These are phyloP conservation scores for Yarrowia divulgata DNA, from an alignment of 805 yeast genomes.

Conservation along the genomic window DNA sequence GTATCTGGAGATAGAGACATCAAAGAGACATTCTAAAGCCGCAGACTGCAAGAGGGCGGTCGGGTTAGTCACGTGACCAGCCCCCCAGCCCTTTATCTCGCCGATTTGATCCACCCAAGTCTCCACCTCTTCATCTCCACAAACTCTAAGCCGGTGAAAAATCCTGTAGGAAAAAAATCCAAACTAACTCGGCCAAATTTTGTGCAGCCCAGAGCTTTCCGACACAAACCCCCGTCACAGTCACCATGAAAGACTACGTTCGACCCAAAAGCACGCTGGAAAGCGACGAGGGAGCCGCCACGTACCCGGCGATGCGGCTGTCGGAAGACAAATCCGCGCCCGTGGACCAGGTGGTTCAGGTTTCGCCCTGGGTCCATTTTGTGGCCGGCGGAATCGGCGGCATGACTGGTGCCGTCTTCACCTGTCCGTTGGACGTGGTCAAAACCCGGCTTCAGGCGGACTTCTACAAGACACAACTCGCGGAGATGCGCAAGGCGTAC, in stretches of 20 bases:
- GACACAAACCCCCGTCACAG: no score
- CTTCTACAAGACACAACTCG: conserved; percentile 56
- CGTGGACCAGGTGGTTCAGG: conserved; percentile 45
- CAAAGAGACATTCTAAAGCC: no score
- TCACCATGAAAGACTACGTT: conserved; percentile 37
- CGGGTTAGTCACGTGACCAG: background rate
- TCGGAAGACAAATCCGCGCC: conserved; percentile 16
- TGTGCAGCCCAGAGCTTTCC: no score
- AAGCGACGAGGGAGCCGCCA: conserved; percentile 39
- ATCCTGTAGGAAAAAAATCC: conserved; percentile 1
- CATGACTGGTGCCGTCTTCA: conserved; percentile 94
- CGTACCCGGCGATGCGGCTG: conserved; percentile 36
- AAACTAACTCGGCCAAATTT: conserved; percentile 9
- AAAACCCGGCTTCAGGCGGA: conserved; percentile 95
- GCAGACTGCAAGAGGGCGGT: no score
- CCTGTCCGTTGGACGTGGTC: conserved; percentile 95
- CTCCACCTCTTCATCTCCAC: background rate
- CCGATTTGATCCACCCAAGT: no score
- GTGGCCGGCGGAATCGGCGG: conserved; percentile 76
- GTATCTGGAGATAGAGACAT: no score
- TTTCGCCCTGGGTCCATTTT: conserved; percentile 59
- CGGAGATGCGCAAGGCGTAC: conserved; percentile 44
- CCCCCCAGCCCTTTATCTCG: no score
- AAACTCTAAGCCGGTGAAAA: conserved; percentile 16
- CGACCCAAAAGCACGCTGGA: conserved; percentile 37